A percentile compares a stretch with the other conserved stretches of the same genome.
Evolutionary conservation across 2,329 filamentous ascomycete genomes (phyloP).

Genomic region (Fusarium ambrosium): DNA sequence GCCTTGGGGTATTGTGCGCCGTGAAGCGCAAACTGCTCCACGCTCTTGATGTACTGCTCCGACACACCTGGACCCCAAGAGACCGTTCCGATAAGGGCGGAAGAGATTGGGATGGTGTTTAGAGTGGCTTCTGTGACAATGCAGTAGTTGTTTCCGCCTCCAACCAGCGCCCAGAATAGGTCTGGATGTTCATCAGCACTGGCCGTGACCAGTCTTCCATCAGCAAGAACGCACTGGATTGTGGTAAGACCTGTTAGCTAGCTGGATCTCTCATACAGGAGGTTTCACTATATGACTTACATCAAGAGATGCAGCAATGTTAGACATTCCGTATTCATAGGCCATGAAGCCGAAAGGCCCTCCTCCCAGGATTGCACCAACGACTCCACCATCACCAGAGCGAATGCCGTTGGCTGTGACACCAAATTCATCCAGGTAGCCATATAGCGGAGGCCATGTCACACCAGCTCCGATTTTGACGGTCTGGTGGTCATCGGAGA

Average conservation of each 20-base stretch:
- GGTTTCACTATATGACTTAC: neutral
- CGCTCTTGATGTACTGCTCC: conserved; percentile 10
- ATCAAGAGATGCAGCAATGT: neutral
- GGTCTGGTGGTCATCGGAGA: neutral
- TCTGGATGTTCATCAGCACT: conserved; percentile 5
- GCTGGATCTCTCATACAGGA: neutral
- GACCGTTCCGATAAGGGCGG: neutral
- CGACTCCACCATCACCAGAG: neutral
- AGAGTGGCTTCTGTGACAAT: conserved; percentile 4
- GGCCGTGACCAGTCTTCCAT: neutral
- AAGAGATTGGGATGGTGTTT: neutral
- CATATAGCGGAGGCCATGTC: neutral
- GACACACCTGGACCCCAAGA: neutral
- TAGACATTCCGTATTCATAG: neutral
- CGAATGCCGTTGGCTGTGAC: neutral
- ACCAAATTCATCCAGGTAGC: neutral
- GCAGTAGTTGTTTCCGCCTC: conserved; percentile 8
- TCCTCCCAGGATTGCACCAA: neutral
- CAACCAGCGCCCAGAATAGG: conserved; percentile 5
- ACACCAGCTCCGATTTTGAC: neutral
- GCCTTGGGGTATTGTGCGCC: conserved; percentile 6
- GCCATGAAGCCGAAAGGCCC: neutral
- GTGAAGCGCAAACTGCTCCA: conserved; percentile 5
- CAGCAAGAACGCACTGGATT: neutral
- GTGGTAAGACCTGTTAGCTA: neutral